Conservation (phyloP, 2,329 filamentous ascomycete genomes). For the Pseudogymnoascus sp. region DNA sequence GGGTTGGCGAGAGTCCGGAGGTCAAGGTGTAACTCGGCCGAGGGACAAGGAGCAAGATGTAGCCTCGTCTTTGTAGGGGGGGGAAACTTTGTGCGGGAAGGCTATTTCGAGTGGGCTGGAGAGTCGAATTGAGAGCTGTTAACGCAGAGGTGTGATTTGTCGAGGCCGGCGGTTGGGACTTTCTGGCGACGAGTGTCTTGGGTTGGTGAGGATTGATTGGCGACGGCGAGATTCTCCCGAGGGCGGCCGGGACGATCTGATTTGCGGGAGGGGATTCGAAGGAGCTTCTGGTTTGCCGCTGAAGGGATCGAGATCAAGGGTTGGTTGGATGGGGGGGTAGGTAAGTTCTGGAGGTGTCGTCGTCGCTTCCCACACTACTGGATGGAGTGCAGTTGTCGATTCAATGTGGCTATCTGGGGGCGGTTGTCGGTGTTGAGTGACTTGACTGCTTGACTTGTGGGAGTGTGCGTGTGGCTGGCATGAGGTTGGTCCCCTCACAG, state of each 20-base stretch:
- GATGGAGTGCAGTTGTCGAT: background rate
- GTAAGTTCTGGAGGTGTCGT: background rate
- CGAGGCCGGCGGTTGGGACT: background rate
- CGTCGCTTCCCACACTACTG: background rate
- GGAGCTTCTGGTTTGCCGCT: background rate
- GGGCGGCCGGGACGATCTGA: background rate
- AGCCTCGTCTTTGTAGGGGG: background rate
- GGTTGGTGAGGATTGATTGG: background rate
- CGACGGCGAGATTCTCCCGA: background rate
- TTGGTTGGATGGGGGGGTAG: background rate
- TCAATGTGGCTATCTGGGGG: background rate
- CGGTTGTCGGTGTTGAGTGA: background rate
- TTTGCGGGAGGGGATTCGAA: background rate
- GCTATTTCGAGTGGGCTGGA: background rate
- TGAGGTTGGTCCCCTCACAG: background rate
- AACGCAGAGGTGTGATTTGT: background rate
- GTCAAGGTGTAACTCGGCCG: background rate
- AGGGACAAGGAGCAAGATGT: background rate
- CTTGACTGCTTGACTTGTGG: background rate
- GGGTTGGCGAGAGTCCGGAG: background rate
- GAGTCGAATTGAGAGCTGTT: background rate
- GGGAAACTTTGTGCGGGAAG: background rate
- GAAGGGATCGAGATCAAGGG: background rate
- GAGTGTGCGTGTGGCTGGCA: background rate
- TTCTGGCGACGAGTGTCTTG: background rate